phyloP scores from a whole-genome alignment of 306 rosid species.

The Prinsepia uniflora region DNA sequence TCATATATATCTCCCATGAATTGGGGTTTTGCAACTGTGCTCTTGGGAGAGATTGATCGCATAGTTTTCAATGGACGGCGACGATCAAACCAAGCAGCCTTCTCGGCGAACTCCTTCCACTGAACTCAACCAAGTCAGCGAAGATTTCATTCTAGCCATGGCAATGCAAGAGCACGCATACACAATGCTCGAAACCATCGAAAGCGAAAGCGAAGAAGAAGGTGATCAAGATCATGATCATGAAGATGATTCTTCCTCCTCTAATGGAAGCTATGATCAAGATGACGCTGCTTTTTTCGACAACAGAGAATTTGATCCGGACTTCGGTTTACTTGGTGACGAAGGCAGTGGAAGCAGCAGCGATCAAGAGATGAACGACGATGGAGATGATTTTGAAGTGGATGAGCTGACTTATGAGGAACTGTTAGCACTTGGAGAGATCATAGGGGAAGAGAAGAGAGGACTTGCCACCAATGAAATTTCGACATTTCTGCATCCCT shows the following conservation, averaged over 20 bases:
- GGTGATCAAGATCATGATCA: constrained; percentile 18
- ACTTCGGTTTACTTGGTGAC: constrained; percentile 36
- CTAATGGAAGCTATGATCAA: constrained; percentile 12
- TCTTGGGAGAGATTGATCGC: constrained; percentile 8
- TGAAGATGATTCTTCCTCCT: constrained; percentile 17
- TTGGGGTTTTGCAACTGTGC: constrained; percentile 11
- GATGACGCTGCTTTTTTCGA: constrained; percentile 24
- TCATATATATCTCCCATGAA: constrained; percentile 30
- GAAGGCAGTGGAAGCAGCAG: constrained; percentile 30
- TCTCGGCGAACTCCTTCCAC: constrained; percentile 45
- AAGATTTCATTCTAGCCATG: constrained; percentile 51
- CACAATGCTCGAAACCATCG: constrained; percentile 43
- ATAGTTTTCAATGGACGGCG: constrained; percentile 42
- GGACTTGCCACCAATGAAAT: constrained; percentile 61
- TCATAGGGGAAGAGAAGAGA: constrained; percentile 70
- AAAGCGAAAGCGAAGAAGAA: constrained; percentile 41
- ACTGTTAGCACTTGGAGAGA: constrained; percentile 63
- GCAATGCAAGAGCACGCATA: constrained; percentile 52
- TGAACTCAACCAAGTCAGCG: constrained; percentile 51
- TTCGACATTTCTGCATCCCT: constrained; percentile 45
- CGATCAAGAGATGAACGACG: constrained; percentile 35
- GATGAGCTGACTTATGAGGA: constrained; percentile 83
- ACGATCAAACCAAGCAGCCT: constrained; percentile 46
- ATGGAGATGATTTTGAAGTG: constrained; percentile 43
- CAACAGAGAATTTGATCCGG: constrained; percentile 34